Percentiles rank a stretch among this genome's conserved stretches.
These are phyloP conservation scores for Glarea lozoyensis DNA, from an alignment of 495 filamentous ascomycete species.

Conservation along the genomic window DNA sequence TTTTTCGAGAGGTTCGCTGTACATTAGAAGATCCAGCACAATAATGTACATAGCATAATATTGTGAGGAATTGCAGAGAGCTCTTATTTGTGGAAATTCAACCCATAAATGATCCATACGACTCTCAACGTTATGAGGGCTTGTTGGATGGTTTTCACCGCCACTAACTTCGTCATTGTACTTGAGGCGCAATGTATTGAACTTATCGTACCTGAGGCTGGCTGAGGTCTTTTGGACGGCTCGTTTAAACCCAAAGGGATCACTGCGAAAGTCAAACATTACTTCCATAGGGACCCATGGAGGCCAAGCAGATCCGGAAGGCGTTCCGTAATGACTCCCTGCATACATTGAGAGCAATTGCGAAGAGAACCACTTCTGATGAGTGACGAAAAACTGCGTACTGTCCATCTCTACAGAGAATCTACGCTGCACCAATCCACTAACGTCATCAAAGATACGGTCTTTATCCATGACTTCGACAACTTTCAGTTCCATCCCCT, in stretches of 20 bases:
- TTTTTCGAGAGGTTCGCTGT: slow-evolving; percentile 93
- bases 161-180: slow-evolving; percentile 89
- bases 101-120: slow-evolving; percentile 94
- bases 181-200: slow-evolving; percentile 93
- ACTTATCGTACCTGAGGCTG: slow-evolving; percentile 90
- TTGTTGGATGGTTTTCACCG: slow-evolving; percentile 27
- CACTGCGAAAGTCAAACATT: slow-evolving; percentile 89
- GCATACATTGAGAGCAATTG: slow-evolving; percentile 86
- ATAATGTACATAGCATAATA: slow-evolving; percentile 98
- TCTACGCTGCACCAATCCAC: slow-evolving; percentile 86
- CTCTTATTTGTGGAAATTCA: slow-evolving; percentile 85
- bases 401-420: slow-evolving; percentile 93
- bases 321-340: slow-evolving; percentile 83
- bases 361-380: slow-evolving; percentile 72
- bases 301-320: slow-evolving; percentile 80
- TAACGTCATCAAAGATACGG: slow-evolving; percentile 83
- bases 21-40: slow-evolving; percentile 86
- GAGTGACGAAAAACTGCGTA: slow-evolving; percentile 94
- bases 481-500: slow-evolving; percentile 94
- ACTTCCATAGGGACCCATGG: slow-evolving; percentile 97
- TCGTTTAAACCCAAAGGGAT: slow-evolving; percentile 90
- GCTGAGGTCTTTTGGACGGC: slow-evolving; percentile 94
- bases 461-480: slow-evolving; percentile 97
- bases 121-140: slow-evolving; percentile 53
- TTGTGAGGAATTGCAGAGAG: slow-evolving; percentile 89